phyloP scores from a whole-genome alignment of 345 rosid species.

The Hirschfeldia incana region DNA sequence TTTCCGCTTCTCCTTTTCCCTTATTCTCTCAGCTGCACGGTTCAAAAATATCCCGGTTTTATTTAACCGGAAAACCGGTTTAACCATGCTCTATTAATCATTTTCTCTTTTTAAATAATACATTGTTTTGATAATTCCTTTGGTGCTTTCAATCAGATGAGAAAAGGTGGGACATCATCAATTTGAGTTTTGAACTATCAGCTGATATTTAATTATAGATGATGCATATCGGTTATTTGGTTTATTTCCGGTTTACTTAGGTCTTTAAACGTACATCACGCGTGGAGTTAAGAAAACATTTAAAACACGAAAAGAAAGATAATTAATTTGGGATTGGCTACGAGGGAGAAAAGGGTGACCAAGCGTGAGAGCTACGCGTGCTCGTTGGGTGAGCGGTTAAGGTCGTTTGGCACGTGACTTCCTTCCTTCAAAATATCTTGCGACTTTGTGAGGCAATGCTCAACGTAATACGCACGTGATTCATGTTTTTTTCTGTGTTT shows the following conservation, averaged over 20 bases:
- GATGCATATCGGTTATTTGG: background rate
- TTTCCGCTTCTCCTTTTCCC: slow-evolving; percentile 18
- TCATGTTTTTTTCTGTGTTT: background rate
- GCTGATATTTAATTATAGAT: background rate
- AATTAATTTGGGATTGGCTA: slow-evolving; percentile 20
- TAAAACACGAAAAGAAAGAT: background rate
- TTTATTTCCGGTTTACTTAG: slow-evolving; percentile 18
- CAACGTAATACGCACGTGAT: slow-evolving; percentile 30
- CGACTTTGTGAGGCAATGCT: background rate
- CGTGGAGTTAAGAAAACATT: background rate
- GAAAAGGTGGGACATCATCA: background rate
- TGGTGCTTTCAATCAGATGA: background rate
- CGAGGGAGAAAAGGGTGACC: slow-evolving; percentile 39
- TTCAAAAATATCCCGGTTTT: slow-evolving; percentile 19
- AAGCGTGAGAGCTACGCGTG: slow-evolving; percentile 43
- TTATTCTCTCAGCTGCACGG: slow-evolving; percentile 28
- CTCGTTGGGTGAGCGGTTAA: slow-evolving; percentile 35
- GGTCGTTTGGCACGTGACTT: slow-evolving; percentile 38
- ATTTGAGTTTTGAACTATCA: background rate
- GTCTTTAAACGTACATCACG: slow-evolving; percentile 5
- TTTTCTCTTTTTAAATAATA: background rate
- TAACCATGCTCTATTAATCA: background rate
- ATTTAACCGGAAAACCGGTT: slow-evolving; percentile 14
- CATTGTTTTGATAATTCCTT: background rate
- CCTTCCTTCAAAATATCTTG: background rate